Conservation (phyloP, 805 yeast species). For the Blastobotrys muscicola region DNA sequence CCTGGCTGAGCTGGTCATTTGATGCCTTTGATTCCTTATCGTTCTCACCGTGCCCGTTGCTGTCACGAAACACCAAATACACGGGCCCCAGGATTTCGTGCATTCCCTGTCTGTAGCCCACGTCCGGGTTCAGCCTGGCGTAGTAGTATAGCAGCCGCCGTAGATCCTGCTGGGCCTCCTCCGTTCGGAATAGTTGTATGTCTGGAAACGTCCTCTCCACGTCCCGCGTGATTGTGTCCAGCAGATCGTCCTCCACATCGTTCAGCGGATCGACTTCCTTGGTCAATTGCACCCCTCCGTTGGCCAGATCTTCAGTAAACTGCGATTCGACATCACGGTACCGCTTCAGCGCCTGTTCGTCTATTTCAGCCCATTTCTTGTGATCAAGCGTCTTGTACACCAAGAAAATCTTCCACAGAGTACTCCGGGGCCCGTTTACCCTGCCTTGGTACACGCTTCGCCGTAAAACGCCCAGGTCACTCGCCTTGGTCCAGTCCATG, state of each 20-base stretch:
- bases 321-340: slow-evolving; percentile 7
- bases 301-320: slow-evolving; percentile 1
- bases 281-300: neutral
- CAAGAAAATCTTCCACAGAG: slow-evolving; percentile 17
- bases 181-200: slow-evolving; percentile 22
- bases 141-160: slow-evolving; percentile 39
- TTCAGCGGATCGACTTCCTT: slow-evolving; percentile 8
- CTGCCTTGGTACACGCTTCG: slow-evolving; percentile 13
- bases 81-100: slow-evolving; percentile 45
- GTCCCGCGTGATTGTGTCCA: slow-evolving; percentile 23
- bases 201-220: slow-evolving; percentile 30
- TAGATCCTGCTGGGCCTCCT: slow-evolving; percentile 20
- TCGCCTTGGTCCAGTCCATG: neutral
- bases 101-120: slow-evolving; percentile 47
- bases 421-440: slow-evolving; percentile 6
- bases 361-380: slow-evolving; percentile 11
- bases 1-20: neutral
- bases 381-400: slow-evolving; percentile 15
- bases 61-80: slow-evolving; percentile 18
- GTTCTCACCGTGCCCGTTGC: neutral
- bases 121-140: slow-evolving; percentile 36
- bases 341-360: slow-evolving; percentile 3
- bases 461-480: slow-evolving; percentile 8
- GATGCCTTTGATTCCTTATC: neutral
- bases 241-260: slow-evolving; percentile 10